Evolutionary conservation across 1,284 basidiomycete species (phyloP).

Genomic region (Ceratorhiza oryzae-sativae): DNA sequence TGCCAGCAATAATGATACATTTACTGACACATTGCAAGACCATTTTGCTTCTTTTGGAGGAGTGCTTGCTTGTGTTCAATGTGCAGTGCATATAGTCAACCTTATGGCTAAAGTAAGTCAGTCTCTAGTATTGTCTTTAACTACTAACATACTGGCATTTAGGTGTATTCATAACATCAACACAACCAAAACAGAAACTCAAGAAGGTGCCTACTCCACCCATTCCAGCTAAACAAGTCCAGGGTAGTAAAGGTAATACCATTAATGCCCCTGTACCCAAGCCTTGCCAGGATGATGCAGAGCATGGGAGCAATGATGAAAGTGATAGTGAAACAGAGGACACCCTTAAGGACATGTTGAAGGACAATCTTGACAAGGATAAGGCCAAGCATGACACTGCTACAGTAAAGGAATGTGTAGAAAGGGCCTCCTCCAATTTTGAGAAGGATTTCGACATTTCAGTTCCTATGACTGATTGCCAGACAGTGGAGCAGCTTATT

Average conservation of each 20-base stretch:
- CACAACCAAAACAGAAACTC: background rate
- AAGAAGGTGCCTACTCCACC: background rate
- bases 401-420: background rate
- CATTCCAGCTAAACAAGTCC: background rate
- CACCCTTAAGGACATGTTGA: background rate
- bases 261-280: no score
- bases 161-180: background rate
- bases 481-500: background rate
- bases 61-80: background rate
- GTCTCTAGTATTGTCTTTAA: no score
- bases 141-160: background rate
- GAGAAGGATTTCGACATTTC: background rate
- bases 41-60: conserved; percentile 11
- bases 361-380: conserved; percentile 1
- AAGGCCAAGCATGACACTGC: background rate
- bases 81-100: conserved; percentile 9
- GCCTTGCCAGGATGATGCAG: background rate
- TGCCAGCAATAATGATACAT: conserved; percentile 2
- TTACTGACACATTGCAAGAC: background rate
- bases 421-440: background rate
- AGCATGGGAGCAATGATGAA: background rate
- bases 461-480: background rate
- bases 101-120: conserved; percentile 10
- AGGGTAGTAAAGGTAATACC: background rate
- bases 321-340: conserved; percentile 2